Percentiles rank a stretch among this genome's conserved stretches.
phyloP scores from a whole-genome alignment of 2,329 filamentous ascomycete species.

The Colletotrichum echinochloae region DNA sequence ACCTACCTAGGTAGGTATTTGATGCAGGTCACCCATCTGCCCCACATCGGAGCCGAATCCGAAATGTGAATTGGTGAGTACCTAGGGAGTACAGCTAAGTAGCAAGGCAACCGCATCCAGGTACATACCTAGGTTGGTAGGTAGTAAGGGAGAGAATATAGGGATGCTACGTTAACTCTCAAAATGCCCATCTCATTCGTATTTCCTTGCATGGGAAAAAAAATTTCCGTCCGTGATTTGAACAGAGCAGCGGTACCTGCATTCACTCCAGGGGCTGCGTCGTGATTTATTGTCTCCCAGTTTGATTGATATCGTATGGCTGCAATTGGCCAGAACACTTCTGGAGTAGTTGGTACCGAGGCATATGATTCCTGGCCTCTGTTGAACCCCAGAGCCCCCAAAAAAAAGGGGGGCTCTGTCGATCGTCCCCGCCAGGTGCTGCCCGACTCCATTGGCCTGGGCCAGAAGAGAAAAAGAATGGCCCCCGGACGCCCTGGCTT shows the following conservation, averaged over 20 bases:
- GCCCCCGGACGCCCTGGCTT: not conserved
- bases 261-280: not conserved
- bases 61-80: not conserved
- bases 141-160: not conserved
- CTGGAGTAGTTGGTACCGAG: constrained; percentile 1
- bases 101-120: too few species aligned
- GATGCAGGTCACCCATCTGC: not conserved
- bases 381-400: not conserved
- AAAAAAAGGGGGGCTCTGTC: constrained; percentile 18
- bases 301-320: not conserved
- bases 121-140: not conserved
- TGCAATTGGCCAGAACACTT: constrained; percentile 13
- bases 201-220: not conserved
- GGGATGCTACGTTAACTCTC: not conserved
- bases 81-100: too few species aligned
- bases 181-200: not conserved
- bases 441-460: not conserved
- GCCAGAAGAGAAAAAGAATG: not conserved
- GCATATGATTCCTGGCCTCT: not conserved
- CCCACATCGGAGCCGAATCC: constrained; percentile 3
- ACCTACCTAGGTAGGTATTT: too few species aligned
- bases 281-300: not conserved
- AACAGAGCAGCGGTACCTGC: not conserved
- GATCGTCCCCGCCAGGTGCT: constrained; percentile 9
- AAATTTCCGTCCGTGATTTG: not conserved